Base-by-base conservation (phyloP, 371 early-diverging fungal species). In the Zopfochytrium polystomum region DNA sequence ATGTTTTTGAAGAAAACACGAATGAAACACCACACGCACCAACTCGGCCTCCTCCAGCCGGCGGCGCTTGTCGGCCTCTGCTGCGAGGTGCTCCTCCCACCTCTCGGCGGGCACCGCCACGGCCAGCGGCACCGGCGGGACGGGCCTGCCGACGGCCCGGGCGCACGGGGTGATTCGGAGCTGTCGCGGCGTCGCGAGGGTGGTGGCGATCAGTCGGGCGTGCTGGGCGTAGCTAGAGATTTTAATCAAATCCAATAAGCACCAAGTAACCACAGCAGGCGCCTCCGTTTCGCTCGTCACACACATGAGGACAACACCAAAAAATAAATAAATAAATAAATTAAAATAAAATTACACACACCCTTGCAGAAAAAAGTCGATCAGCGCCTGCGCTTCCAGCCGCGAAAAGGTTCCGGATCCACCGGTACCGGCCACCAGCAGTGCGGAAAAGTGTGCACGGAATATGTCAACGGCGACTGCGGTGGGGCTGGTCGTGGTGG, bases 71-170 rank as follows among this genome's bases (percentile, higher is more conserved):
- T 58, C 65, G n/a, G 59, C 56, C 33, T 65, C 65, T 22, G 49
- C 45, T 15, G 50, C 49, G 30, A 65, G n/a, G 33, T 65, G 59
- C 7, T 65, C 65, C 3, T 53, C 60, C 65, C 65, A 65, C 27
- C 54, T 65, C 47, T 65, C 65, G 13, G 52, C 65, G 20, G 53
- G 60, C 18, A 65, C 49, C 18, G 29, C 60, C 3, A 7, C 26
- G n/a, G 49, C 23, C 38, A 65, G 33, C 1, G 65, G 59, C 15
- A 3, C 23, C 18, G 31, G 25, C 22, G 15, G 43, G 32, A 7
- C 11, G 23, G 34, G 20, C 3, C 11, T 22, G 2, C 55, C n/a
- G 4, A 62, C 1, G 15, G 31, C 29, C 26, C 25, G 33, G n/a
- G 22, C 4, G 7, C 18, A 25, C 29, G n/a, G n/a, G 0, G 47